Base-by-base conservation (phyloP, 768 basidiomycete genomes). In the Cubamyces sp. region DNA sequence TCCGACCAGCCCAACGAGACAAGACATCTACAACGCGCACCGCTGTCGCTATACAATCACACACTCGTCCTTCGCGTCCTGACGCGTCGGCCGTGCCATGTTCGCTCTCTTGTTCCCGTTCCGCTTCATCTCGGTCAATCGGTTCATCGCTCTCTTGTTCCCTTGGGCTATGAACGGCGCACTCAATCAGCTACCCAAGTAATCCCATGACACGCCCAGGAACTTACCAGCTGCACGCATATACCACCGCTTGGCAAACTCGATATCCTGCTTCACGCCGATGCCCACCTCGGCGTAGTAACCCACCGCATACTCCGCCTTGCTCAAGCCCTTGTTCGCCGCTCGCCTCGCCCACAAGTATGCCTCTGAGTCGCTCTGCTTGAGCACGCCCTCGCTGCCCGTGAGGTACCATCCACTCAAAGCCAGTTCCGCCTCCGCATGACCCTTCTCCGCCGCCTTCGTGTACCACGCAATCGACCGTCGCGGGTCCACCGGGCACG, bases 401-500 rank as follows among this genome's bases (percentile, higher is more conserved):
- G 96, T 98, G 64, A 99, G 78, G 78, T 98, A 99, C 97, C 97
- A 99, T 25, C 97, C 97, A 65, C 94, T 96, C 63, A 99, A 75
- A 18, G 96, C 95, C 55, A 99, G 82, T 77, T 98, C 97, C 2
- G 95, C 94, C 71, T 98, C 95, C 0, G 93, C 79, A 72, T 96
- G 90, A 1, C 96, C 96, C 76, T 96, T 95, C 76, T 98, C 95
- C 19, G 97, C 97, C 15, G 97, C 97, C 68, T 92, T 94, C 11
- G 96, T 98, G 73, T 98, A 98, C 96, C 97, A 99, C 14, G 94
- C 96, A 68, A 99, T 98, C 47, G 93, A 96, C 59, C 93, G 83
- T 57, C 88, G 83, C 9, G 97, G 95, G 74, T 99, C 97, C 54
- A 97, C 88, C 1, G 93, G 91, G 73, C 95, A 98, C 9, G 87